phyloP scores from a whole-genome alignment of 2,329 filamentous ascomycete species.

The Epichloe hybrida region DNA sequence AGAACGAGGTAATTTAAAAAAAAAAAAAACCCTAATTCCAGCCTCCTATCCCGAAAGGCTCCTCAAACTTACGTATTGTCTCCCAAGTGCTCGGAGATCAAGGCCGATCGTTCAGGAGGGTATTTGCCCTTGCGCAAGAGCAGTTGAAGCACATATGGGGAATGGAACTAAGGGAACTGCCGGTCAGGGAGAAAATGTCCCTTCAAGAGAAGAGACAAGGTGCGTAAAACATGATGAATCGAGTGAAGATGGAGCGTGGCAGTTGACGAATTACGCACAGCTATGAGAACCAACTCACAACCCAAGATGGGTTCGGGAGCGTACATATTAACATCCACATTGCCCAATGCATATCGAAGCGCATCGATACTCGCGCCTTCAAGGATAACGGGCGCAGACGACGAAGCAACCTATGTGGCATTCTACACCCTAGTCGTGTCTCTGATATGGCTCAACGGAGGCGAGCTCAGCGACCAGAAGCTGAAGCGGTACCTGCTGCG shows the following conservation, averaged over 20 bases:
- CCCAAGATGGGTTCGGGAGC: slow-evolving; percentile 47
- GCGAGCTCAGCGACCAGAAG: slow-evolving; percentile 62
- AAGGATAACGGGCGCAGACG: slow-evolving; percentile 46
- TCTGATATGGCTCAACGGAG: slow-evolving; percentile 62
- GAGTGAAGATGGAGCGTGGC: background rate
- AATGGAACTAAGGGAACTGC: slow-evolving; percentile 84
- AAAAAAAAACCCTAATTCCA: too few species aligned
- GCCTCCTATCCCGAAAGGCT: background rate
- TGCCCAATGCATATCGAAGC: slow-evolving; percentile 55
- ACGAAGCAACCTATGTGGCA: slow-evolving; percentile 68
- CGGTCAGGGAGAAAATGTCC: slow-evolving; percentile 66
- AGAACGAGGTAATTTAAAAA: slow-evolving; percentile 38
- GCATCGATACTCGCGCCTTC: slow-evolving; percentile 56
- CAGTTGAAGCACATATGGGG: slow-evolving; percentile 64
- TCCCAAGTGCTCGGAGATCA: slow-evolving; percentile 55
- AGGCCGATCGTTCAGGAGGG: slow-evolving; percentile 55
- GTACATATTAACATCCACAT: slow-evolving; percentile 63
- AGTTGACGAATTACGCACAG: slow-evolving; percentile 12
- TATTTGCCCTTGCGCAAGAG: slow-evolving; percentile 66
- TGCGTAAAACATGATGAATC: slow-evolving; percentile 18
- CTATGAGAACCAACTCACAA: slow-evolving; percentile 32
- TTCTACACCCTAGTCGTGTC: slow-evolving; percentile 71
- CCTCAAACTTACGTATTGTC: background rate
- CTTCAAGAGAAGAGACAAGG: slow-evolving; percentile 65
- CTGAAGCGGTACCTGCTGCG: slow-evolving; percentile 62